Base-by-base conservation (phyloP, 768 basidiomycete genomes). In the Phanerodontia chrysosporium region DNA sequence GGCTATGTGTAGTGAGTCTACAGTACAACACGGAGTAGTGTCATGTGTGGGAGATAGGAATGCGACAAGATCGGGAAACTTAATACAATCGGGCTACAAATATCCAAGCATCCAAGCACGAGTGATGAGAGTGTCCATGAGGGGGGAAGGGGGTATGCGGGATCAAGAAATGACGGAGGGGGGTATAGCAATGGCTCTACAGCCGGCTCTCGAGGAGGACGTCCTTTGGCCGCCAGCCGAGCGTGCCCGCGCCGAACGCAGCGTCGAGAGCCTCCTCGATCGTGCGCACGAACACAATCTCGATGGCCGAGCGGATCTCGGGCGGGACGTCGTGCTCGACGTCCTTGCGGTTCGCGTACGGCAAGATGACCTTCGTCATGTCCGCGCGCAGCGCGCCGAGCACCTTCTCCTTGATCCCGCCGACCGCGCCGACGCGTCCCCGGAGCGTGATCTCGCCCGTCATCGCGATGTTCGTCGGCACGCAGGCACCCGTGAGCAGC, bases 371-470 rank as follows among this genome's bases (percentile, higher is more conserved):
- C 68, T 87, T 94, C 49, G 79, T 86, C 45, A 95, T 83, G 35
- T 88, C 84, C 1, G 92, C 92, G 6, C 94, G 85, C 70, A 95
- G 92, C 0, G 94, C 94, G 18, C 92, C 93, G 18, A 96, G 81
- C 1, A 95, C 84, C 69, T 92, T 92, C 78, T 95, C 94, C 68
- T 94, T 93, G 72, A 96, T 90, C 0, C 93, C 93, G 3, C 93
- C 93, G 1, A 96, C 90, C 4, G 92, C 84, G 0, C 86, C 89
- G 35, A 93, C 86, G 8, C 83, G 83, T 16, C 92, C 90, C 1
- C 92, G 83, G 0, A 94, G 79, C 0, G 94, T 96, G 55, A 95
- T 89, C 84, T 96, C 95, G 54, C 95, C 95, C 0, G 95, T 96
- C 87, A 96, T 91, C 0, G 94, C 94, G 18, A 87, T 76, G 62